Conservation (phyloP, 1,139 yeast species). For the Yamadazyma pseudoaaseri region DNA sequence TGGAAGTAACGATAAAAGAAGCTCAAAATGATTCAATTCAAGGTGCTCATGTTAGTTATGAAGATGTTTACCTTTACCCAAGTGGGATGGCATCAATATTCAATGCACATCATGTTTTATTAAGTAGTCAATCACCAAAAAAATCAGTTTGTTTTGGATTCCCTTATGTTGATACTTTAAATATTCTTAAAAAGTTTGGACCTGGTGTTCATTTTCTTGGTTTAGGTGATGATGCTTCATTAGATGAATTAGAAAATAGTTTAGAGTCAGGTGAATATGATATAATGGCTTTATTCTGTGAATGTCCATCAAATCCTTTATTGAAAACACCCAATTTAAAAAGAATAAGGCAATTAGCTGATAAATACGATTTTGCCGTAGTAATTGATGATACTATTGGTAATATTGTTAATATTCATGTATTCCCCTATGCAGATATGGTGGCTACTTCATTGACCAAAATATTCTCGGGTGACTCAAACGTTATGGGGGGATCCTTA, state of each 20-base stretch:
- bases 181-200: constrained; percentile 84
- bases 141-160: constrained; percentile 92
- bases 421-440: constrained; percentile 78
- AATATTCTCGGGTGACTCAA: constrained; percentile 91
- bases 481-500: constrained; percentile 92
- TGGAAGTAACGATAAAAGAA: constrained; percentile 15
- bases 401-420: constrained; percentile 80
- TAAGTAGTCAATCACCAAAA: constrained; percentile 37
- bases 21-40: constrained; percentile 1
- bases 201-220: constrained; percentile 85
- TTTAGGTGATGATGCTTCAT: constrained; percentile 71
- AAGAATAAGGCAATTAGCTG: constrained; percentile 63
- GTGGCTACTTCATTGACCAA: constrained; percentile 87
- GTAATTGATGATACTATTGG: constrained; percentile 95
- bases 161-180: constrained; percentile 91
- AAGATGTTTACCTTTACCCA: constrained; percentile 81
- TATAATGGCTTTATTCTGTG: constrained; percentile 75
- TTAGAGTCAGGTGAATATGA: constrained; percentile 63
- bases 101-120: constrained; percentile 70
- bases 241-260: constrained; percentile 60
- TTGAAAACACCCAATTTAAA: constrained; percentile 77
- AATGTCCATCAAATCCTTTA: constrained; percentile 91
- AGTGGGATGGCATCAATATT: constrained; percentile 93
- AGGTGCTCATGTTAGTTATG: constrained; percentile 33
- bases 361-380: constrained; percentile 68